These are phyloP conservation scores for Pseudogymnoascus sp. DNA, from an alignment of 2,329 filamentous ascomycete genomes.

Conservation along the genomic window DNA sequence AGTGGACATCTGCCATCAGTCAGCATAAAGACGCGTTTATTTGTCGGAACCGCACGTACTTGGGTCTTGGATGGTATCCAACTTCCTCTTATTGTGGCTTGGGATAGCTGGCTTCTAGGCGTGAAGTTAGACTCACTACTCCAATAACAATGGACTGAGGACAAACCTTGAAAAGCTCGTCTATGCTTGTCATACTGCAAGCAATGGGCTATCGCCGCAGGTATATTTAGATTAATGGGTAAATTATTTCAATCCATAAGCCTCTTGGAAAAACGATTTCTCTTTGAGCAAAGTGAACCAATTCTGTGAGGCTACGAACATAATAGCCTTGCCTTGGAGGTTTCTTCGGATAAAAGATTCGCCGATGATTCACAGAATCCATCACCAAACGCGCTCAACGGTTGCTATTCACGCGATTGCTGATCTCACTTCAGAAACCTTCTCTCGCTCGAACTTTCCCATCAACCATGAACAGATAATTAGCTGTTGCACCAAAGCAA, in stretches of 20 bases:
- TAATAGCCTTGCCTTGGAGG: conserved; percentile 8
- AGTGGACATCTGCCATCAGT: not conserved
- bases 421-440: not conserved
- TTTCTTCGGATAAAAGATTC: not conserved
- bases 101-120: conserved; percentile 3
- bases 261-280: not conserved
- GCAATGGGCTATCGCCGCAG: not conserved
- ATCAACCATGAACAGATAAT: not conserved
- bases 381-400: not conserved
- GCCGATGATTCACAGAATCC: not conserved
- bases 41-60: not conserved
- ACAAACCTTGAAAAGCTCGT: conserved; percentile 9
- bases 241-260: not conserved
- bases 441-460: not conserved
- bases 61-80: conserved; percentile 8
- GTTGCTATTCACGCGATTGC: not conserved
- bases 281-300: conserved; percentile 1
- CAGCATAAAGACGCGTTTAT: not conserved
- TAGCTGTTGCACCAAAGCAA: not conserved
- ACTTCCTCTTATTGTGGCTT: conserved; percentile 10
- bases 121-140: conserved; percentile 1
- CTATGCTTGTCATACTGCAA: conserved; percentile 1
- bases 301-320: conserved; percentile 10
- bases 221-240: not conserved
- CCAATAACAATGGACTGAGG: not conserved